phyloP scores from a whole-genome alignment of 2,329 filamentous ascomycete genomes.

The Xylariomycetidae sp. region DNA sequence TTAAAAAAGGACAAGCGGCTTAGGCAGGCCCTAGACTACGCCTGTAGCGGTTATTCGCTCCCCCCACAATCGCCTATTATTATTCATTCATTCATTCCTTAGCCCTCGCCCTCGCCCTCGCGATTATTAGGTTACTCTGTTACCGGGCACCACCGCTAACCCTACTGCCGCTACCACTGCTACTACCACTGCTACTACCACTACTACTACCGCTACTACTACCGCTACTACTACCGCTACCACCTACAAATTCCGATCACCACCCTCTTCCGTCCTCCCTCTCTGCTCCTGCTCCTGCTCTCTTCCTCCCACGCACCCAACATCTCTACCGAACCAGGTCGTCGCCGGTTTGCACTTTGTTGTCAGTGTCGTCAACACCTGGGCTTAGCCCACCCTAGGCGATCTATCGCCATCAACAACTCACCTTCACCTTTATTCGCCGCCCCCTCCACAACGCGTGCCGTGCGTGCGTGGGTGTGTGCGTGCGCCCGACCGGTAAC shows the following conservation, averaged over 20 bases:
- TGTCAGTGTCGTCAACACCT: conserved; percentile 22
- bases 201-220: conserved; percentile 1
- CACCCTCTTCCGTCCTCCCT: too few species aligned
- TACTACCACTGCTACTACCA: background rate
- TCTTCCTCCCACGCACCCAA: conserved; percentile 4
- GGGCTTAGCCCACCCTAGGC: conserved; percentile 30
- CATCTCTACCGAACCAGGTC: conserved; percentile 2
- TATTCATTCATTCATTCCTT: conserved; percentile 9
- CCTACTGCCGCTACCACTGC: background rate
- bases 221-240: background rate
- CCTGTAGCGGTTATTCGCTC: too few species aligned
- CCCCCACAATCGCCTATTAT: too few species aligned
- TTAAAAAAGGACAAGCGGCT: too few species aligned
- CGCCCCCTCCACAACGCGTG: conserved; percentile 11
- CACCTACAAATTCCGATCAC: background rate
- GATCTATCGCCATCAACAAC: conserved; percentile 25
- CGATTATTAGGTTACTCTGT: too few species aligned
- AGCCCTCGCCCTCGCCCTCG: background rate
- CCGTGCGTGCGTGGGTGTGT: conserved; percentile 2
- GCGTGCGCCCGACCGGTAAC: too few species aligned
- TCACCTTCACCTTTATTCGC: conserved; percentile 9
- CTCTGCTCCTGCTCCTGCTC: conserved; percentile 4
- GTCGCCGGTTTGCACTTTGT: conserved; percentile 25
- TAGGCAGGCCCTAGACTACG: too few species aligned
- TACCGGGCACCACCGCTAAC: background rate